Evolutionary conservation across 2,329 filamentous ascomycete genomes (phyloP), one percentile per base, ranked within the genome.

Genomic region (Trichoderma sp.): DNA sequence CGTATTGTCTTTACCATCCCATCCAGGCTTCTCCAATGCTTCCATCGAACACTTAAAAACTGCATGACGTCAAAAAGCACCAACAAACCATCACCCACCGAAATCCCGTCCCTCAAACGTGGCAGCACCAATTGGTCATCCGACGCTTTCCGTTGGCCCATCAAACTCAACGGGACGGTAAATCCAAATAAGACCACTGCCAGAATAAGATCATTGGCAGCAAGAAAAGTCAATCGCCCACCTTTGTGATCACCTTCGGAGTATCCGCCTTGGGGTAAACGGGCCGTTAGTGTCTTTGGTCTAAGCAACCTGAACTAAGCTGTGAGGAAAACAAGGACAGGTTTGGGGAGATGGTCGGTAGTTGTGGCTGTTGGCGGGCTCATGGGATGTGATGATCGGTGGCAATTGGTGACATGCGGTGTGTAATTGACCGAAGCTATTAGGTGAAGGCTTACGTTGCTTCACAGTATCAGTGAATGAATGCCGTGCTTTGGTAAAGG

Each of bases 51-150:
- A 30, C 15, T n/a, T 4, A 9, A n/a, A 18, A 43, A 43, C 36
- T 6, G 14, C 62, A 47, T 61, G 65, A 69, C 53, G 63, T 66
- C 63, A 66, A 66, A 66, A 32, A 24, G 30, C 63, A 51, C 47
- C 63, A 26, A 15, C 28, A 34, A 57, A 56, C 47, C 15, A 36
- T 28, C 53, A 57, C 53, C 1, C 24, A 56, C 53, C 24, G 57
- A 53, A 24, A 53, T 51, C n/a, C 43, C 43, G n/a, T 51, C 43
- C 43, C 43, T n/a, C 8, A 12, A 53, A 24, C 5, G 47, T 53
- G 47, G 57, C 26, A 18, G 28, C 18, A 60, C 9, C 18, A 18
- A 26, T n/a, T 18, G 15, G 28, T 34, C 43, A 65, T 9, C 18
- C 62, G 7, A 24, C 14, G 32, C 14, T 51, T 30, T 21, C 24